phyloP scores from a whole-genome alignment of 2,329 filamentous ascomycete genomes.

The Lachnellula occidentalis region DNA sequence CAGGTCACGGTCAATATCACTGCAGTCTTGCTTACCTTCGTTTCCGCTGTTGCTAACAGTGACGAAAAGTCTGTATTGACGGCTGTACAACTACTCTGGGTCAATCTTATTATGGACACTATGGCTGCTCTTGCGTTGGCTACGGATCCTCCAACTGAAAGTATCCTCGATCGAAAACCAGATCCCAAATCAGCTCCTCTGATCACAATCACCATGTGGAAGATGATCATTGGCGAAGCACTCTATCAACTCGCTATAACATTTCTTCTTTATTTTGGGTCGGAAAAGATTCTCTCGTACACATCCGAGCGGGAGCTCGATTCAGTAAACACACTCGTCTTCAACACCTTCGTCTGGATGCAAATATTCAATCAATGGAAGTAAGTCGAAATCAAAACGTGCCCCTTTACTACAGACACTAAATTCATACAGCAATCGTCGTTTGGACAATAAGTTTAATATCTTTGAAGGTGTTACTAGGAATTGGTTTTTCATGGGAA shows the following conservation, averaged over 20 bases:
- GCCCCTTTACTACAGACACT: slow-evolving; percentile 8
- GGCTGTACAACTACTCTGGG: slow-evolving; percentile 77
- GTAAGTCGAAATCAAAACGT: slow-evolving; percentile 43
- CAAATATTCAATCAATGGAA: slow-evolving; percentile 99
- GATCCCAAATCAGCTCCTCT: slow-evolving; percentile 68
- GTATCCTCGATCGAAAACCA: slow-evolving; percentile 67
- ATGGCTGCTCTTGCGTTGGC: slow-evolving; percentile 73
- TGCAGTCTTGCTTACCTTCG: slow-evolving; percentile 70
- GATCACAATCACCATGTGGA: slow-evolving; percentile 94
- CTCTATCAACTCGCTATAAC: slow-evolving; percentile 79
- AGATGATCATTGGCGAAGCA: slow-evolving; percentile 94
- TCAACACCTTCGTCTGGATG: slow-evolving; percentile 99
- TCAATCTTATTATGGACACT: slow-evolving; percentile 82
- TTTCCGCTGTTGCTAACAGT: slow-evolving; percentile 63
- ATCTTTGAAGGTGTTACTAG: slow-evolving; percentile 82
- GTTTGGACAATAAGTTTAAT: slow-evolving; percentile 91
- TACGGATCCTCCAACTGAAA: slow-evolving; percentile 65
- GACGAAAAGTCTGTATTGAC: slow-evolving; percentile 64
- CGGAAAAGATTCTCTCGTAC: slow-evolving; percentile 54
- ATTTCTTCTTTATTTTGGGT: slow-evolving; percentile 78
- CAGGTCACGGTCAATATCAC: slow-evolving; percentile 75
- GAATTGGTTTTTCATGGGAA: slow-evolving; percentile 85
- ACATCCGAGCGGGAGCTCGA: slow-evolving; percentile 38
- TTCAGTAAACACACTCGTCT: slow-evolving; percentile 75
- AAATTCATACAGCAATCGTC: slow-evolving; percentile 61